These are phyloP conservation scores for Cryptococcus floricola DNA, from an alignment of 1,284 basidiomycete genomes.

Conservation along the genomic window DNA sequence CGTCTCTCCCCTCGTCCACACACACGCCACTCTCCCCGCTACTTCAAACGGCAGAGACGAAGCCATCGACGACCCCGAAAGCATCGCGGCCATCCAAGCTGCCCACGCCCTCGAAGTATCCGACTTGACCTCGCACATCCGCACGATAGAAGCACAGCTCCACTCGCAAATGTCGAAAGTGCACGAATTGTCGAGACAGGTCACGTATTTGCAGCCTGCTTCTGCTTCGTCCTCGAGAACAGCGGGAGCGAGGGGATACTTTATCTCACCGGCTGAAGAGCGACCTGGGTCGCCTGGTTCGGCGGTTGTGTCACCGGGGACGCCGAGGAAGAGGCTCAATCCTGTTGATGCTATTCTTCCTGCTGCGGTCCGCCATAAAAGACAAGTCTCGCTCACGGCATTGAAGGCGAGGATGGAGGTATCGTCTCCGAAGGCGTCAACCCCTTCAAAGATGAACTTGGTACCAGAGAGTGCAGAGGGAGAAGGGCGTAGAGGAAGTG, in stretches of 20 bases:
- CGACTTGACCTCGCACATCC: slow-evolving; percentile 67
- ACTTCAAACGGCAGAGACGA: neutral
- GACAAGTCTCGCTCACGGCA: slow-evolving; percentile 77
- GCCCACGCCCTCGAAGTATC: slow-evolving; percentile 75
- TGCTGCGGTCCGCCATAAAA: slow-evolving; percentile 73
- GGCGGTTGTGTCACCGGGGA: neutral
- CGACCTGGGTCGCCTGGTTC: neutral
- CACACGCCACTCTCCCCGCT: neutral
- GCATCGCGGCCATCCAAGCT: slow-evolving; percentile 49
- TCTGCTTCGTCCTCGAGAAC: neutral
- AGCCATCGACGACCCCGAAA: neutral
- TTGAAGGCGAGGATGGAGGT: slow-evolving; percentile 78
- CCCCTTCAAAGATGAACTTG: neutral
- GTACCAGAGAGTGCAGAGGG: neutral
- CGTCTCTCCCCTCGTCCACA: neutral
- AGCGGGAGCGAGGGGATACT: slow-evolving; percentile 10
- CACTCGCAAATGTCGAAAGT: slow-evolving; percentile 67
- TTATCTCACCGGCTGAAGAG: slow-evolving; percentile 13
- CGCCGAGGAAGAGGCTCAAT: neutral
- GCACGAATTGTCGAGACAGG: slow-evolving; percentile 67
- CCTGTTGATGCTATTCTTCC: slow-evolving; percentile 63
- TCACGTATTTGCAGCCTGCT: slow-evolving; percentile 5
- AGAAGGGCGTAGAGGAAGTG: slow-evolving; percentile 1
- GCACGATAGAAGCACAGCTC: slow-evolving; percentile 64
- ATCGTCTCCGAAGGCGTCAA: neutral